A percentile compares a stretch with the other conserved stretches of the same genome.
These are phyloP conservation scores for Gonapodya prolifera DNA, from an alignment of 192 early-diverging fungal species.

Conservation along the genomic window DNA sequence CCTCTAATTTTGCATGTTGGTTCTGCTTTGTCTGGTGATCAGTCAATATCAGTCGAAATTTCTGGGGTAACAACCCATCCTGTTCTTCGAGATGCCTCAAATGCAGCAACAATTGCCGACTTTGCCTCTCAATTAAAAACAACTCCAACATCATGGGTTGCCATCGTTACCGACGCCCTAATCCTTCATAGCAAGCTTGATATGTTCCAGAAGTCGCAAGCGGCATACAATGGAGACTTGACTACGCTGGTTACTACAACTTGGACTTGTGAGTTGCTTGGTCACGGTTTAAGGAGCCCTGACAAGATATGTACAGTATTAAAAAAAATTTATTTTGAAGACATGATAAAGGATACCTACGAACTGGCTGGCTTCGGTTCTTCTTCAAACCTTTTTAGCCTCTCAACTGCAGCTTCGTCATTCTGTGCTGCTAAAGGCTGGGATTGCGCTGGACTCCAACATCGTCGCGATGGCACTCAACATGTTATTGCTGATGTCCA, in stretches of 20 bases:
- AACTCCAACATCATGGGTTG: not conserved
- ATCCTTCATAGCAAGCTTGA: not conserved
- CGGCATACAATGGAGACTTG: not conserved
- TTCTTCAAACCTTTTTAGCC: not conserved
- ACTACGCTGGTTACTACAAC: not conserved
- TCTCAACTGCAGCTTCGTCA: not conserved
- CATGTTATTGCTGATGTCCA: not conserved
- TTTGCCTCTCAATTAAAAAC: not conserved
- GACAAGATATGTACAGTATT: too few relatives aligned
- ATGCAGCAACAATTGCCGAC: not conserved
- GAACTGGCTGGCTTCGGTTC: not conserved
- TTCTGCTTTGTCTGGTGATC: not conserved
- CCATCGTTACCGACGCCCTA: not conserved
- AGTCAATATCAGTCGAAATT: not conserved
- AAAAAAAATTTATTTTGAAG: too few relatives aligned
- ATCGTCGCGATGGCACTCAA: not conserved
- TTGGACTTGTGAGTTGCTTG: not conserved
- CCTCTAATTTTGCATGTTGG: not conserved
- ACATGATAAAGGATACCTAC: not conserved
- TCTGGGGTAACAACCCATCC: not conserved
- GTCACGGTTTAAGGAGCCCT: too few relatives aligned
- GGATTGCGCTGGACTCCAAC: not conserved
- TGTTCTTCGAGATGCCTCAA: not conserved
- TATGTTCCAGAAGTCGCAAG: not conserved
- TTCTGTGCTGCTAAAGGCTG: not conserved